These are phyloP conservation scores for Davidsoniella eucalypti DNA, from an alignment of 2,329 filamentous ascomycete genomes.

Conservation along the genomic window DNA sequence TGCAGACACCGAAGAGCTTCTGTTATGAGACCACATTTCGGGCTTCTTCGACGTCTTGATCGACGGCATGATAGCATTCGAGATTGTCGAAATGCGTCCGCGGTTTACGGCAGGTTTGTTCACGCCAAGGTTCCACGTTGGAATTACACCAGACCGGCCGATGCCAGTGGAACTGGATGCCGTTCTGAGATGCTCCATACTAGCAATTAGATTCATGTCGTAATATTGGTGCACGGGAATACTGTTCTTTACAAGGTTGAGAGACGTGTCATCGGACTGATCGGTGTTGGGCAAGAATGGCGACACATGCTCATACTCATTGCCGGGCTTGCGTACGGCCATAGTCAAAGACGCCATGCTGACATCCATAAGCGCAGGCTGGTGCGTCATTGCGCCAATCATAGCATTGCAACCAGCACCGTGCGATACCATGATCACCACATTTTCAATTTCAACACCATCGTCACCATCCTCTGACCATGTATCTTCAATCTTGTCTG, in stretches of 20 bases:
- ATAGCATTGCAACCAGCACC: conserved; percentile 92
- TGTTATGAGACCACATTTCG: conserved; percentile 17
- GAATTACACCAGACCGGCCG: conserved; percentile 17
- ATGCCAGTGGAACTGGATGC: conserved; percentile 22
- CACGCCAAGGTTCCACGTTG: conserved; percentile 7
- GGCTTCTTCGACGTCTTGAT: conserved; percentile 18
- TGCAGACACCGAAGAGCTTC: conserved; percentile 25
- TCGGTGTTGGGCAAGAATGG: conserved; percentile 15
- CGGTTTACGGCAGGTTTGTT: conserved; percentile 22
- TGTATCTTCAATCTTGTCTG: conserved; percentile 16
- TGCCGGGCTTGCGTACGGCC: conserved; percentile 47
- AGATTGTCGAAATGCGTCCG: conserved; percentile 21
- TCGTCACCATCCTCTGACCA: conserved; percentile 29
- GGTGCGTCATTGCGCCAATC: conserved; percentile 78
- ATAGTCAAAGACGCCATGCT: conserved; percentile 82
- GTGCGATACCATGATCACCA: conserved; percentile 81
- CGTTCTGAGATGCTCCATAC: conserved; percentile 52
- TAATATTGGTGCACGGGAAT: conserved; percentile 44
- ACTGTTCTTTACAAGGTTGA: conserved; percentile 15
- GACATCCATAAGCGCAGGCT: conserved; percentile 81
- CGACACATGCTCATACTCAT: conserved; percentile 22
- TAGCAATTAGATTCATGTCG: conserved; percentile 59
- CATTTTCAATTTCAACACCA: conserved; percentile 53
- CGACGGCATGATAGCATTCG: conserved; percentile 21
- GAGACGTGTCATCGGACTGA: conserved; percentile 15